Base-by-base conservation (phyloP, 2,329 filamentous ascomycete species). In the Fusarium oxysporum region DNA sequence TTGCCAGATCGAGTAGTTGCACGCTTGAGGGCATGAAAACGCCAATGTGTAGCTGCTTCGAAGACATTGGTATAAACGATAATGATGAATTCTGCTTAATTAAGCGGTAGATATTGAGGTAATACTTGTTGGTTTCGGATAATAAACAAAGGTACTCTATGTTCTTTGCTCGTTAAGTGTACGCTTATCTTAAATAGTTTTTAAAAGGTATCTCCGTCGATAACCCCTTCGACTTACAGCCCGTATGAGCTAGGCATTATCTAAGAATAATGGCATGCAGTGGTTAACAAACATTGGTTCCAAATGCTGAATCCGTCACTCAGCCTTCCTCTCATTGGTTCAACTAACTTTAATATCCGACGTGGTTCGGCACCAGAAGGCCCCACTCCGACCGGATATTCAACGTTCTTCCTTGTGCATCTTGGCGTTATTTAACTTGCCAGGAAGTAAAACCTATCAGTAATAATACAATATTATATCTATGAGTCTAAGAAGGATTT, bases 1-100 rank as follows among this genome's bases (percentile, higher is more conserved):
- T 84, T 14, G 87, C 86, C 8, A 82, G 74, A 76, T 89, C 87
- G 23, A 89, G 83, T 13, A 87, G 77, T 70, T 89, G 87, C 16
- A 82, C 81, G 3, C 81, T 80, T 5, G 73, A 68, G 4, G 87
- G 86, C 54, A 88, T 80, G 76, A 87, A 88, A 62, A 89, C 86
- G 28, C 87, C 87, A 54, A 89, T 82, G 45, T 78, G 82, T 65
- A 88, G 62, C 41, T 68, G 67, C 37, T 73, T 68, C 10, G 62
- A 69, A 30, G 62, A 25, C 76, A 78, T 78, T 40, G 23, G 23
- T 21, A 30, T 9, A 19, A 28, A 17, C 13, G 19, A 17, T 58
- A 28, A 48, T 35, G 23, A 35, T 17, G 32, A 45, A 48, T 35
- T n/a, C 13, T 48, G 32, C 40, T 48, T 35, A 21, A 57, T 28